phyloP scores from a whole-genome alignment of 345 rosid genomes.

The Salix viminalis region DNA sequence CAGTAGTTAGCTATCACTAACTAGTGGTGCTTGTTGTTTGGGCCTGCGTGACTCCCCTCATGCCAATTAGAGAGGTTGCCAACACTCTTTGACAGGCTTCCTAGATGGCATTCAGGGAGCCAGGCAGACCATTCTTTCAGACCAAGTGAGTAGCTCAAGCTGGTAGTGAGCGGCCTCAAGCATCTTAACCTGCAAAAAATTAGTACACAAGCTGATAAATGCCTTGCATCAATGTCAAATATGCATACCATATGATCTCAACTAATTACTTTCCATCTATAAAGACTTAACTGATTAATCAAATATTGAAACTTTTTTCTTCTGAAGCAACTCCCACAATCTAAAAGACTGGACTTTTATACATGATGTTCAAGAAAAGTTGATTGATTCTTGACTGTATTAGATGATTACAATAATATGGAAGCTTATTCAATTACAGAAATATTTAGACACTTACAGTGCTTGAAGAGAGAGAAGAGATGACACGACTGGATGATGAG shows the following conservation, averaged over 20 bases:
- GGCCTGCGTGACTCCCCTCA: slow-evolving; percentile 56
- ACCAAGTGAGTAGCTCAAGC: neutral
- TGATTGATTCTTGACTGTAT: neutral
- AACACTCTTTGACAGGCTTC: slow-evolving; percentile 35
- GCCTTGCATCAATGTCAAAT: neutral
- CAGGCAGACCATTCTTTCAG: slow-evolving; percentile 41
- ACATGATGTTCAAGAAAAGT: neutral
- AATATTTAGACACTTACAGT: neutral
- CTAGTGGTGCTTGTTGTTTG: neutral
- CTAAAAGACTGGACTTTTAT: neutral
- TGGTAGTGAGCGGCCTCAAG: neutral
- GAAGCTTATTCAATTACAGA: no score
- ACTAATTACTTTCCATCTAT: neutral
- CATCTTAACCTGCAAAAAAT: neutral
- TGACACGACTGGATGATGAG: neutral
- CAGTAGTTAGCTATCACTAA: no score
- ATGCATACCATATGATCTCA: neutral
- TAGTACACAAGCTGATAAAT: neutral
- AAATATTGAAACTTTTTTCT: neutral
- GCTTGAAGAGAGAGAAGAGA: neutral
- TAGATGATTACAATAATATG: no score
- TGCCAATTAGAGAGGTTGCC: slow-evolving; percentile 46
- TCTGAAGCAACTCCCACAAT: neutral
- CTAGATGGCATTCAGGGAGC: slow-evolving; percentile 69
- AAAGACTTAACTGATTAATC: neutral